phyloP scores from a whole-genome alignment of 257 asterid genomes.

The Solanum dulcamara region DNA sequence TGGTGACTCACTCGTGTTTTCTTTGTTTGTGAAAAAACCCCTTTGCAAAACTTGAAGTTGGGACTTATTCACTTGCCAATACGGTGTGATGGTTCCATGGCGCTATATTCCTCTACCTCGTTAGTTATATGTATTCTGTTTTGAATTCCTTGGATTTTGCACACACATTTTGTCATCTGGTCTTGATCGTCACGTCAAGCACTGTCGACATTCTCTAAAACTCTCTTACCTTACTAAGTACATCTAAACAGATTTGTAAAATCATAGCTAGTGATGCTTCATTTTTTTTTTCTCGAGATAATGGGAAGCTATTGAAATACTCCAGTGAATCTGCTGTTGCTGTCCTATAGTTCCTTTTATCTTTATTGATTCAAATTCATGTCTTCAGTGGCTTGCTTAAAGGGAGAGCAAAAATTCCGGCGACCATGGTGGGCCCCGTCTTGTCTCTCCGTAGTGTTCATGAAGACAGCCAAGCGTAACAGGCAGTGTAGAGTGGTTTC shows the following conservation, averaged over 20 bases:
- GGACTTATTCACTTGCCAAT: background rate
- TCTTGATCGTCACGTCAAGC: background rate
- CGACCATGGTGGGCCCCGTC: conserved; percentile 98
- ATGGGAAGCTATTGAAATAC: background rate
- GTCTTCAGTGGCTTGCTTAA: conserved; percentile 82
- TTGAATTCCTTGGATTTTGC: background rate
- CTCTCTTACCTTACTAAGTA: background rate
- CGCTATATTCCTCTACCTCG: background rate
- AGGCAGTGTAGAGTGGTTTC: conserved; percentile 96
- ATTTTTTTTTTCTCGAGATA: background rate
- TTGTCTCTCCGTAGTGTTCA: conserved; percentile 53
- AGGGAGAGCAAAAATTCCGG: conserved; percentile 89
- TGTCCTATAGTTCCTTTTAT: background rate
- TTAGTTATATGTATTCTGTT: background rate
- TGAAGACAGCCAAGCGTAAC: conserved; percentile 72
- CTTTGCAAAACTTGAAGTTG: background rate
- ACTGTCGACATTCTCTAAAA: background rate
- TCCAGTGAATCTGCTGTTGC: background rate
- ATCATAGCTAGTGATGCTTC: background rate
- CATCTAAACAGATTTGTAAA: background rate
- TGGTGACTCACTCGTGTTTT: background rate
- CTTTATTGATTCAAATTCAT: background rate
- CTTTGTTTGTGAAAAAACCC: background rate
- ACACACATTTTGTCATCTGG: background rate
- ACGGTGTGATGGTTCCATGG: background rate